phyloP scores from a whole-genome alignment of 108 stramenopile genomes.

The Asterionellopsis glacialis region DNA sequence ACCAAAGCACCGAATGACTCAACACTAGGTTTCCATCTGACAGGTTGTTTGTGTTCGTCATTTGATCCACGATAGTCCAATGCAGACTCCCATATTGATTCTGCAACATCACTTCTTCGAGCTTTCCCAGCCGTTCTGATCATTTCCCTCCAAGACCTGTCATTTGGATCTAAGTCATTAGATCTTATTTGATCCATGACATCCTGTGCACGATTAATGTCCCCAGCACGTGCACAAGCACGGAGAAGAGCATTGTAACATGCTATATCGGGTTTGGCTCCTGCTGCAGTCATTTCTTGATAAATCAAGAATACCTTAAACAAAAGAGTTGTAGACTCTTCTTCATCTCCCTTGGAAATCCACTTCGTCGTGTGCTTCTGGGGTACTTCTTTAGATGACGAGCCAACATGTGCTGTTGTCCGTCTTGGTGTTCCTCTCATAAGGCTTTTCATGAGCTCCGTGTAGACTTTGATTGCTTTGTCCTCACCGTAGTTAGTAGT shows the following conservation, averaged over 20 bases:
- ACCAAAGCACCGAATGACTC: constrained; percentile 12
- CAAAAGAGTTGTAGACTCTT: constrained; percentile 22
- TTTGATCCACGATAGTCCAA: constrained; percentile 19
- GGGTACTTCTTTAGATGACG: background rate
- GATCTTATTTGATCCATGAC: constrained; percentile 48
- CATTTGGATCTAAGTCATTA: constrained; percentile 58
- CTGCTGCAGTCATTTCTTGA: constrained; percentile 75
- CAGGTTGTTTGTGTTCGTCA: background rate
- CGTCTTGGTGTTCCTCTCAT: constrained; percentile 6
- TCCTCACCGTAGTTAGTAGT: constrained; percentile 12
- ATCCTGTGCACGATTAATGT: constrained; percentile 48
- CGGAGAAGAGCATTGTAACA: constrained; percentile 79
- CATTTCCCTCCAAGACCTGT: constrained; percentile 57
- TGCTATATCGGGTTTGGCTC: constrained; percentile 66
- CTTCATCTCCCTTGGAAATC: constrained; percentile 4
- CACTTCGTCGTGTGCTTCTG: background rate
- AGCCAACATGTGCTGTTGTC: background rate
- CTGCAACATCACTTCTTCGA: constrained; percentile 45
- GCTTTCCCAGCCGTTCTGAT: constrained; percentile 57
- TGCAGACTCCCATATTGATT: constrained; percentile 51
- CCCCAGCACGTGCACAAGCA: constrained; percentile 72
- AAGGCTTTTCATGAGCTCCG: constrained; percentile 62
- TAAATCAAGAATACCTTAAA: constrained; percentile 77
- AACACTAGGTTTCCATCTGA: constrained; percentile 15
- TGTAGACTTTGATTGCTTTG: constrained; percentile 72